phyloP scores from a whole-genome alignment of 306 rosid species.

The Albizia julibrissin region DNA sequence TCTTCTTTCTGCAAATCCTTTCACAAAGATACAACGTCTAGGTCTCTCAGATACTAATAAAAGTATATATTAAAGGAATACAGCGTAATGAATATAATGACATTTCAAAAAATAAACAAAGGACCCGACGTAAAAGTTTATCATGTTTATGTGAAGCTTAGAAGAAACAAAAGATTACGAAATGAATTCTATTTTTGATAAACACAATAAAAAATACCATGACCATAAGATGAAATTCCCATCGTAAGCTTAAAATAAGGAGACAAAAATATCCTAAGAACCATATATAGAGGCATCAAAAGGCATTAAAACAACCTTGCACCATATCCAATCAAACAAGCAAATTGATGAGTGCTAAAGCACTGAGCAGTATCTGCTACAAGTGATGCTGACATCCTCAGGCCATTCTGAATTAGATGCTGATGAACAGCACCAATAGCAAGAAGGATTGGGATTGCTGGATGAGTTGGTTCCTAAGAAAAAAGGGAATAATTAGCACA shows the following conservation, averaged over 20 bases:
- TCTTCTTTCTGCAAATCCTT: not conserved
- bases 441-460: constrained; percentile 93
- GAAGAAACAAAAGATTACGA: constrained; percentile 16
- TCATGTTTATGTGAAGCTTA: constrained; percentile 15
- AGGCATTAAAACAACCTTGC: constrained; percentile 71
- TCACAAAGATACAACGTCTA: not conserved
- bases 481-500: constrained; percentile 22
- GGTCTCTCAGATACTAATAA: not conserved
- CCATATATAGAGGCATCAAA: constrained; percentile 18
- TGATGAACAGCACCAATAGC: constrained; percentile 99
- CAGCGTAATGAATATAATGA: constrained; percentile 1
- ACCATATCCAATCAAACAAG: constrained; percentile 98
- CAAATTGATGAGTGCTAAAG: constrained; percentile 99
- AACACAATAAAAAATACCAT: not conserved
- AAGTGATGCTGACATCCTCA: constrained; percentile 90
- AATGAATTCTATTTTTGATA: not conserved
- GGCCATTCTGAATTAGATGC: constrained; percentile 93
- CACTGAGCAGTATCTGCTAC: constrained; percentile 96
- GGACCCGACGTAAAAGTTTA: constrained; percentile 4
- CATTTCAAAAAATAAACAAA: constrained; percentile 29
- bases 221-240: not conserved
- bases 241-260: constrained; percentile 21
- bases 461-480: constrained; percentile 84
- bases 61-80: not conserved
- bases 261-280: constrained; percentile 10